These are phyloP conservation scores for Clathrospora elynae DNA, from an alignment of 2,329 filamentous ascomycete genomes.

Conservation along the genomic window DNA sequence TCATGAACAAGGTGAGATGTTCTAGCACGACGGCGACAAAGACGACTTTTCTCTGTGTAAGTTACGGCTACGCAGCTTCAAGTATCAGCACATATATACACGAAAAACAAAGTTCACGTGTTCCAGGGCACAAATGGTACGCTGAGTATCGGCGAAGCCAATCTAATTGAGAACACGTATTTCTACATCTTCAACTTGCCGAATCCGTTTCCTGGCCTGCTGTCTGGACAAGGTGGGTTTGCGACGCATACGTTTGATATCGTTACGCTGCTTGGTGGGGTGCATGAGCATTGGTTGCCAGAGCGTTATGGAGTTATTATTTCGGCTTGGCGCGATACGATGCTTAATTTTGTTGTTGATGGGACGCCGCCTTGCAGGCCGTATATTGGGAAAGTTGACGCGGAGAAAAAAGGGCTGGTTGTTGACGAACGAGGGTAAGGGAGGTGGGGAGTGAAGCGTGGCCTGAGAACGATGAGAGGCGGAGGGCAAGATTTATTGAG, in stretches of 20 bases:
- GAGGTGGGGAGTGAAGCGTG: conserved; percentile 16
- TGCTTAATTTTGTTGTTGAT: conserved; percentile 18
- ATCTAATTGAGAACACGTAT: conserved; percentile 19
- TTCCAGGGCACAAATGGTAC: too few species aligned
- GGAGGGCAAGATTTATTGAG: conserved; percentile 16
- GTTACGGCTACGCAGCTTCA: too few species aligned
- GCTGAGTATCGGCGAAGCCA: conserved; percentile 8
- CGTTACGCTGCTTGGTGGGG: conserved; percentile 20
- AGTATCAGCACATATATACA: too few species aligned
- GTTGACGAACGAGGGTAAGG: conserved; percentile 14
- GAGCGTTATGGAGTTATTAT: conserved; percentile 12
- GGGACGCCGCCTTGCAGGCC: conserved; percentile 15
- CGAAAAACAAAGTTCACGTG: too few species aligned
- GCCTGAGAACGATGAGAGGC: conserved; percentile 7
- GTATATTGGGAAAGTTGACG: conserved; percentile 9
- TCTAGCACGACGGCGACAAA: too few species aligned
- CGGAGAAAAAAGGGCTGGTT: conserved; percentile 7
- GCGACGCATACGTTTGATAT: conserved; percentile 29
- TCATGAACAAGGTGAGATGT: not conserved
- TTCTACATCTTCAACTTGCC: conserved; percentile 26
- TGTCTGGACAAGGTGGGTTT: conserved; percentile 15
- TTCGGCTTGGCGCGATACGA: conserved; percentile 14
- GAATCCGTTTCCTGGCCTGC: conserved; percentile 21
- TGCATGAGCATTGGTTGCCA: conserved; percentile 17
- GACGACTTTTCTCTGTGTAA: too few species aligned